Conservation (phyloP, 495 filamentous ascomycete species). For the Haplographium delicatum region DNA sequence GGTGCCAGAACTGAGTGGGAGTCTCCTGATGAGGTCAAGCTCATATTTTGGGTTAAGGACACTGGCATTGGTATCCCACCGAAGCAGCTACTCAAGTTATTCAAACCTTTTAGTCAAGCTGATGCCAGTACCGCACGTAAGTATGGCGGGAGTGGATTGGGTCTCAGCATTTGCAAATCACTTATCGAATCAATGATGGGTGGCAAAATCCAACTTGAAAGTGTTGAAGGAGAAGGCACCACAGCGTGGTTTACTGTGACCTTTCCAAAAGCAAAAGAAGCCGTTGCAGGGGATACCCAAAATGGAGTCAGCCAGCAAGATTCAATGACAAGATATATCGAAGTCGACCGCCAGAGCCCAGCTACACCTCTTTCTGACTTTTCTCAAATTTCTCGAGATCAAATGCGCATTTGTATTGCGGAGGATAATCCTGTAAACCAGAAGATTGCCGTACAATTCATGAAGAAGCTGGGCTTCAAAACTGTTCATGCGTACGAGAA, state of each 20-base stretch:
- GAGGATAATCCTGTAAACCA: conserved; percentile 92
- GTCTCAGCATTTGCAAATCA: conserved; percentile 90
- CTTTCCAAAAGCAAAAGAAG: conserved; percentile 67
- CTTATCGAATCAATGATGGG: conserved; percentile 88
- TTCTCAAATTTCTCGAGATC: conserved; percentile 65
- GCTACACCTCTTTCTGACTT: conserved; percentile 38
- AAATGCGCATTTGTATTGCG: conserved; percentile 81
- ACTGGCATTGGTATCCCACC: conserved; percentile 86
- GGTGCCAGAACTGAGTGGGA: conserved; percentile 65
- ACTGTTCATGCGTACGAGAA: conserved; percentile 79
- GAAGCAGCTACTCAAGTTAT: conserved; percentile 76
- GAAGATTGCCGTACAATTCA: conserved; percentile 86
- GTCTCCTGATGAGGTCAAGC: conserved; percentile 58
- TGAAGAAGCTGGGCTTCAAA: conserved; percentile 74
- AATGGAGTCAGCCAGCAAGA: conserved; percentile 24
- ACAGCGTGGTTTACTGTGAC: conserved; percentile 80
- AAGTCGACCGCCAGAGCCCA: conserved; percentile 17
- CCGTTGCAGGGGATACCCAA: conserved; percentile 42
- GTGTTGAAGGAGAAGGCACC: conserved; percentile 67
- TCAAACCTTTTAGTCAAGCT: conserved; percentile 86
- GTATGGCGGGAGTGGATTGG: conserved; percentile 86
- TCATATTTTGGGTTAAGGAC: conserved; percentile 83
- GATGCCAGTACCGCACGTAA: conserved; percentile 82
- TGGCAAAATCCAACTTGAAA: conserved; percentile 78
- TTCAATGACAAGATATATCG: neutral